Percentiles rank a stretch among this genome's conserved stretches.
Conservation (phyloP, 345 rosid species). For the Erodium maritimum region DNA sequence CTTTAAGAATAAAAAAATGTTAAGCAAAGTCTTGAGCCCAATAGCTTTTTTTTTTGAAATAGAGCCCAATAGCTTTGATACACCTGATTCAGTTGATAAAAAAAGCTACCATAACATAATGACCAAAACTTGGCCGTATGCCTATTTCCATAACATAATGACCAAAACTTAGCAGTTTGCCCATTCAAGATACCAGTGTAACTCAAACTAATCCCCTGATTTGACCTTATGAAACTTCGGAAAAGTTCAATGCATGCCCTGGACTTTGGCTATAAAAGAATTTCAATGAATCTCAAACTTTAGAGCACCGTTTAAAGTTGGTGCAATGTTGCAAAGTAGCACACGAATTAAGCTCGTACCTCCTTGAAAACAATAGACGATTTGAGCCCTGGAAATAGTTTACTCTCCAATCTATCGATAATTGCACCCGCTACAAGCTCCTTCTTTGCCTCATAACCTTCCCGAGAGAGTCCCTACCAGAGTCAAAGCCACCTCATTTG, state of each 20-base stretch:
- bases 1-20: too few relatives aligned
- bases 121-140: not conserved
- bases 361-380: constrained; percentile 68
- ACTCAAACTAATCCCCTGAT: not conserved
- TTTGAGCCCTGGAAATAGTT: constrained; percentile 70
- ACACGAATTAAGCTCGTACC: constrained; percentile 27
- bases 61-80: too few relatives aligned
- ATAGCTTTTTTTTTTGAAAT: too few relatives aligned
- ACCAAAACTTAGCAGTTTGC: not conserved
- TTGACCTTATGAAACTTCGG: not conserved
- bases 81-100: too few relatives aligned
- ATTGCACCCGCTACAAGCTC: constrained; percentile 46
- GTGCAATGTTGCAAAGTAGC: not conserved
- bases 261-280: not conserved
- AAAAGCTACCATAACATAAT: not conserved
- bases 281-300: not conserved
- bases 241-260: not conserved
- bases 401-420: constrained; percentile 65
- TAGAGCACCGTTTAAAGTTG: not conserved
- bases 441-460: constrained; percentile 78
- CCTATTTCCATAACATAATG: not conserved
- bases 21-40: too few relatives aligned
- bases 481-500: constrained; percentile 5
- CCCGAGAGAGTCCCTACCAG: constrained; percentile 54
- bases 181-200: not conserved